Base-by-base conservation (phyloP, 352 stramenopile genomes). In the Pythium aquatile region DNA sequence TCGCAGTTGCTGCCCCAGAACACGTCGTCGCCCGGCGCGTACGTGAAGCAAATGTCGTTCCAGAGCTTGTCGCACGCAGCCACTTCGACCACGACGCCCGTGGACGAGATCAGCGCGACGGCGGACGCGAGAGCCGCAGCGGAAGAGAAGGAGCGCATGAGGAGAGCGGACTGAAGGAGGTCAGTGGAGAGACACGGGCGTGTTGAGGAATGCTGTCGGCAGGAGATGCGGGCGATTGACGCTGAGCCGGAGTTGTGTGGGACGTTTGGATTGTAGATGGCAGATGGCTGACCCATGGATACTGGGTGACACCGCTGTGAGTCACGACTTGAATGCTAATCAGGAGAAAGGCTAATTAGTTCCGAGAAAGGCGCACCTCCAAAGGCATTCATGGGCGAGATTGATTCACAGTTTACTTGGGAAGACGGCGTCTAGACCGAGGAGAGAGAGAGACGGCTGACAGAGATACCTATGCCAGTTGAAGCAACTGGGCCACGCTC, bases 401-500 rank as follows among this genome's bases (percentile, higher is more conserved):
- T 42, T 42, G 37, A 42, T 42, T 42, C 10, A 42, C 37, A 42
- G 11, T n/a, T 42, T 42, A 42, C 37, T 42, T 42, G 7, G 11
- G 17, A 17, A 16, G 37, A 42, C 14, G 37, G 32, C 14, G 10
- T 42, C 37, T 17, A 16, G 10, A 42, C 37, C 10, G 37, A 42
- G 10, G 37, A 42, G 14, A 42, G 37, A 42, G 37, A 42, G 33
- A 39, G 33, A 17, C n/a, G 8, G 32, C 32, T 5, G 32, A 35
- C 32, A 35, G 37, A n/a, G 11, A 42, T 29, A 9, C 28, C 29
- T 63, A 66, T 68, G 72, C 66, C 26, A 81, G 61, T 7, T 71
- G 83, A 32, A 96, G 65, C 17, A 93, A 58, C 61, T 85, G 77
- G 26, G 66, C 66, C 39, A 93, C 60, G 55, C 82, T 87, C 66